Evolutionary conservation across 2,329 filamentous ascomycete genomes (phyloP).

Genomic region (Colletotrichum sublineola): DNA sequence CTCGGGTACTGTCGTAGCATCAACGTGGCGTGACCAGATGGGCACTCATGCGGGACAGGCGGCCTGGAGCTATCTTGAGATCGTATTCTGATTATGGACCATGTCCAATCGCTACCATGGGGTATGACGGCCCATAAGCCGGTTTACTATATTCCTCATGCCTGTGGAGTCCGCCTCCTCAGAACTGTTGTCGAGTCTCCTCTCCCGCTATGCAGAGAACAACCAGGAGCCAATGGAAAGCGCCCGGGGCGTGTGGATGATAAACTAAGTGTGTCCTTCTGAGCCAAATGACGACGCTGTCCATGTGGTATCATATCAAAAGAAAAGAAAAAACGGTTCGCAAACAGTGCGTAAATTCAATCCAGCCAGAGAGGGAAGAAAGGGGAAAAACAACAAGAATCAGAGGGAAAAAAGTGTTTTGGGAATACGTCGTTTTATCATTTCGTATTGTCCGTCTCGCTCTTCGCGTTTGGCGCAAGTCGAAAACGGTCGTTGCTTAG

Average conservation of each 20-base stretch:
- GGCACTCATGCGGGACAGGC: no score
- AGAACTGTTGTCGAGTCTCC: background rate
- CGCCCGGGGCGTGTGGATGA: slow-evolving; percentile 11
- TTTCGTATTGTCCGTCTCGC: slow-evolving; percentile 18
- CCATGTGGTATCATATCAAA: slow-evolving; percentile 43
- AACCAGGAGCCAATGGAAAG: slow-evolving; percentile 8
- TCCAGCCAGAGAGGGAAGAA: background rate
- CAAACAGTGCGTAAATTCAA: slow-evolving; percentile 36
- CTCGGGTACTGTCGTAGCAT: background rate
- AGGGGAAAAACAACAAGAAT: slow-evolving; percentile 6
- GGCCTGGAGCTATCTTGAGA: background rate
- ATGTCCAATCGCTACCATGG: slow-evolving; percentile 6
- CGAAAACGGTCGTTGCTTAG: slow-evolving; percentile 21
- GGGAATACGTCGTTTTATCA: slow-evolving; percentile 37
- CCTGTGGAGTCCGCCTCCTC: background rate
- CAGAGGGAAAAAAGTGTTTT: background rate
- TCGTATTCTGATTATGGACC: slow-evolving; percentile 11
- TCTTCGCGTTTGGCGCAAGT: slow-evolving; percentile 22
- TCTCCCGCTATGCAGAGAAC: background rate
- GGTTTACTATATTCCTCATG: background rate
- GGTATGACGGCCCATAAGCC: background rate
- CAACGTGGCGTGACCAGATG: background rate
- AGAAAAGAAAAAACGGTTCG: slow-evolving; percentile 33
- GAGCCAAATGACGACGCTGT: slow-evolving; percentile 38
- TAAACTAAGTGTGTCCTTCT: slow-evolving; percentile 12